Evolutionary conservation across 2,329 filamentous ascomycete species (phyloP).

Genomic region (Pseudodiploospora longispora): DNA sequence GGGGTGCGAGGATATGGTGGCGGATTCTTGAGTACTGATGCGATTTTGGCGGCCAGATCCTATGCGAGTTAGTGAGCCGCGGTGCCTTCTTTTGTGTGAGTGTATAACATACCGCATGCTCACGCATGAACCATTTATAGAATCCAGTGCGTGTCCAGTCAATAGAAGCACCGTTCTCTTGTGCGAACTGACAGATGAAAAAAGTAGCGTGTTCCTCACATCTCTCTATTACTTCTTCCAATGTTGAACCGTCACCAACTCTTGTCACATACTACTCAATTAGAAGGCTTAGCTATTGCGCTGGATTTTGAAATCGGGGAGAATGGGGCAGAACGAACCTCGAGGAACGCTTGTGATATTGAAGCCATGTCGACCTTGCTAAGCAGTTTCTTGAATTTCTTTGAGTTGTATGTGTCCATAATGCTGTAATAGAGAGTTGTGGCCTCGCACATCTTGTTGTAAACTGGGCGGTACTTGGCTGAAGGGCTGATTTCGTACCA

Average conservation of each 20-base stretch:
- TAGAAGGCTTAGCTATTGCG: background rate
- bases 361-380: too few relatives aligned
- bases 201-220: conserved; percentile 43
- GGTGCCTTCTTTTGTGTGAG: background rate
- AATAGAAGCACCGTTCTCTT: conserved; percentile 24
- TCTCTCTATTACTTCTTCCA: conserved; percentile 39
- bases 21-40: conserved; percentile 14
- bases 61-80: conserved; percentile 10
- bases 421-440: conserved; percentile 57
- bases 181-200: conserved; percentile 43
- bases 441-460: conserved; percentile 53
- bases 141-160: conserved; percentile 40
- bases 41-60: conserved; percentile 18
- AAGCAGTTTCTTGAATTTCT: conserved; percentile 12
- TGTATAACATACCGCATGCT: conserved; percentile 30
- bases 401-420: conserved; percentile 44
- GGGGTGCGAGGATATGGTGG: conserved; percentile 11
- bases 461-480: conserved; percentile 46
- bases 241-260: conserved; percentile 43
- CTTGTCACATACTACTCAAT: conserved; percentile 38
- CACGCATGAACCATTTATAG: conserved; percentile 37
- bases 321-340: conserved; percentile 14
- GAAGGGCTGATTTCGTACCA: conserved; percentile 62
- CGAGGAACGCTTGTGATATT: conserved; percentile 23
- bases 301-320: too few relatives aligned